Evolutionary conservation across 306 rosid species (phyloP), one percentile per base, ranked within the genome.

Genomic region (Dryas alaskensis): DNA sequence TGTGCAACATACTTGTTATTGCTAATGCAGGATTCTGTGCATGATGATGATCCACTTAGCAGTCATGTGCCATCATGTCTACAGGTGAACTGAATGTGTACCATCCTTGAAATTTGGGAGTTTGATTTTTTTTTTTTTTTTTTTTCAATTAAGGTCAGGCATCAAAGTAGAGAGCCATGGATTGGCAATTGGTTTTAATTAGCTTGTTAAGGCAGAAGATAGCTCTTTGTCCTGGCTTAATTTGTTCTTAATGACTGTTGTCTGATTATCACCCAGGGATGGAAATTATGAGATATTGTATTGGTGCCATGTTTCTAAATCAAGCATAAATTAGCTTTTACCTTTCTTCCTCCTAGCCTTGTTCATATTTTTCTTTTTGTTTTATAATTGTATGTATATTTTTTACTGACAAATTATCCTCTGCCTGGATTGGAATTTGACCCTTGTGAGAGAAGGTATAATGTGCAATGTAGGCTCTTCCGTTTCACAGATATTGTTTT

Each of bases 41-140:
- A 83, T 73, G 79, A 65, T 64, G 84, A 61, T 60, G 77, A 80
- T 74, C 73, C 71, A 77, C 72, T 74, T 73, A 75, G 65, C 58
- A 80, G 76, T 65, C 83, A 80, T 53, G 88, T 79, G 65, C 87
- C 81, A 63, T 80, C 86, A 69, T 73, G 81, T 76, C 27, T 58
- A 57, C 86, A 88, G 98, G 98, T 93, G 79, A 82, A 73, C 43
- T 77, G 75, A 17, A 73, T 62, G 37, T 75, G 70, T 73, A 69
- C 80, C 71, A 39, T 82, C 60, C 66, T 61, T 63, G 60, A 72
- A 82, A 51, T 76, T 70, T n/a, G 55, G 74, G 73, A 67, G 39
- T 68, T 25, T 2, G 7, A 10, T 55, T 40, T 10, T 45, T 13
- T 42, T 40, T 55, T 39, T 8, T 50, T 65, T 31, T 70, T 45